Percentiles rank a stretch among this genome's conserved stretches.
Conservation (phyloP, 129 eudicot species). For the Helichrysum umbraculigerum region DNA sequence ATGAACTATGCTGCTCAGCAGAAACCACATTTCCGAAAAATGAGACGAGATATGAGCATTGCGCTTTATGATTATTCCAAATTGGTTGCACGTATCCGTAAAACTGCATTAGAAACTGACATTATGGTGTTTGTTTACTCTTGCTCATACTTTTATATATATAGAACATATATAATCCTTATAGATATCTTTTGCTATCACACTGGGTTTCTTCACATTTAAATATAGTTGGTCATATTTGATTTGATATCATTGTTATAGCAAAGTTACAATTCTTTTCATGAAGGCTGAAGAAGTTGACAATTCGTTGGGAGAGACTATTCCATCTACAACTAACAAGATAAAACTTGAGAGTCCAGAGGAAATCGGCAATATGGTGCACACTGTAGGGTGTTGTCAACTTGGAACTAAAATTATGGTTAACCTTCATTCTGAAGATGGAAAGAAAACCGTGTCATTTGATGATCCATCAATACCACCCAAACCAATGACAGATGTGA, state of each 20-base stretch:
- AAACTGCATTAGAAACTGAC: conserved; percentile 7
- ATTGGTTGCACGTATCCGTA: conserved; percentile 33
- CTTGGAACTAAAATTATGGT: neutral
- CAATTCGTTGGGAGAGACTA: neutral
- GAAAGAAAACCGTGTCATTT: neutral
- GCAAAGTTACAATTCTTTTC: neutral
- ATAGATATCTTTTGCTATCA: neutral
- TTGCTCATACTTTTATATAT: neutral
- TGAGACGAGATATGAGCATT: conserved; percentile 26
- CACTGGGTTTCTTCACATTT: neutral
- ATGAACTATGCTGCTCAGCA: conserved; percentile 34
- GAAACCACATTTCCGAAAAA: conserved; percentile 21
- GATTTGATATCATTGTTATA: neutral
- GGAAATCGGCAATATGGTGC: neutral
- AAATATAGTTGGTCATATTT: neutral
- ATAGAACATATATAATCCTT: neutral
- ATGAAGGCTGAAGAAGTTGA: neutral
- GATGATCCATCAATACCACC: conserved; percentile 11
- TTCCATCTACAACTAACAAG: neutral
- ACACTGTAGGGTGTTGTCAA: neutral
- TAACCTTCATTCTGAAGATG: conserved; percentile 3
- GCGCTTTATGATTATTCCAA: conserved; percentile 38
- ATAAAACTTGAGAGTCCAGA: neutral
- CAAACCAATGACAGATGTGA: conserved; percentile 9
- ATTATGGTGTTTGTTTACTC: conserved; percentile 11